Conservation (phyloP, 2,329 filamentous ascomycete species). For the Trichoderma breve region DNA sequence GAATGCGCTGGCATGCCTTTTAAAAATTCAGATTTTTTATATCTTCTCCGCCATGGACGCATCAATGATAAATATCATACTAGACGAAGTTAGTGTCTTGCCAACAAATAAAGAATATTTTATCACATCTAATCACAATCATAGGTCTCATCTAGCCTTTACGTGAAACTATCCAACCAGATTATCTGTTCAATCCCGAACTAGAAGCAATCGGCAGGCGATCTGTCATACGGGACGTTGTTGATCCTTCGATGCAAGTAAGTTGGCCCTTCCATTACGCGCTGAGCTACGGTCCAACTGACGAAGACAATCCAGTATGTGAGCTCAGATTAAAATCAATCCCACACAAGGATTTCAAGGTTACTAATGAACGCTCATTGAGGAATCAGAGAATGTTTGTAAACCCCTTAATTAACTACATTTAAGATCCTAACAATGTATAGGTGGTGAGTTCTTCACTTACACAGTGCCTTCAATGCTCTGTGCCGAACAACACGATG, state of each 20-base stretch:
- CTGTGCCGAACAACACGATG: neutral
- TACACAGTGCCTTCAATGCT: neutral
- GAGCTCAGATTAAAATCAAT: neutral
- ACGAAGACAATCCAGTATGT: neutral
- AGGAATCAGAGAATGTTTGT: neutral
- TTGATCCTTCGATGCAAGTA: neutral
- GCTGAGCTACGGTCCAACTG: neutral
- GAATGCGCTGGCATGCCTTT: neutral
- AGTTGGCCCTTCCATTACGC: neutral
- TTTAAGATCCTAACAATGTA: neutral
- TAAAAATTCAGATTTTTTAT: neutral
- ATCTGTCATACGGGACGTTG: rapidly evolving
- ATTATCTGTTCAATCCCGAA: neutral
- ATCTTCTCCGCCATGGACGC: neutral
- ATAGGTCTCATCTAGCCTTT: neutral
- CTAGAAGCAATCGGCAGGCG: too few species aligned
- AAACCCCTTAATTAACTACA: neutral
- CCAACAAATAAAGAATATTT: neutral
- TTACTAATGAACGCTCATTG: neutral
- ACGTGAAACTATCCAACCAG: neutral
- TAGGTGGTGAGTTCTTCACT: neutral
- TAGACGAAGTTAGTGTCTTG: rapidly evolving
- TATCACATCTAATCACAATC: neutral
- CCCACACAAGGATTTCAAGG: neutral
- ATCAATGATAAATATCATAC: neutral